Percentiles rank a stretch among this genome's conserved stretches.
phyloP scores from a whole-genome alignment of 495 filamentous ascomycete genomes.

The Aspergillus bertholletiae region DNA sequence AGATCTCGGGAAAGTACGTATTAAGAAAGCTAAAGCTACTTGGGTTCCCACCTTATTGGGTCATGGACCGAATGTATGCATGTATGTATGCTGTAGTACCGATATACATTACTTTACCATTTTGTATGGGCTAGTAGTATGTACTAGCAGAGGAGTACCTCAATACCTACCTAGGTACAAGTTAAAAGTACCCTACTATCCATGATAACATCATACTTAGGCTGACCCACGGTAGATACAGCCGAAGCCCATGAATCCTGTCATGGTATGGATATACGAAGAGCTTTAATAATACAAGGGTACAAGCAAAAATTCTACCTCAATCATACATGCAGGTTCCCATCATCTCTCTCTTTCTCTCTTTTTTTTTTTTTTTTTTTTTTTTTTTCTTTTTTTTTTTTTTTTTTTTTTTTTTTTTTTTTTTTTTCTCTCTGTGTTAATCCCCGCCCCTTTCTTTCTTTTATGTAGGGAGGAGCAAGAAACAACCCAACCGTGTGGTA shows the following conservation, averaged over 20 bases:
- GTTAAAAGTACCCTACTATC: not conserved
- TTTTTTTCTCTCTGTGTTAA: too few species aligned
- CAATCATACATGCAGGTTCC: too few species aligned
- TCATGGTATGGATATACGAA: not conserved
- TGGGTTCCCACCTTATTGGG: not conserved
- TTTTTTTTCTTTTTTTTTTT: not conserved
- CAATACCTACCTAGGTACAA: too few species aligned
- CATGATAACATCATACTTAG: not conserved
- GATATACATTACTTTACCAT: too few species aligned
- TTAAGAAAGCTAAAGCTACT: not conserved
- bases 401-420: constrained; percentile 1
- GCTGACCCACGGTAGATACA: not conserved
- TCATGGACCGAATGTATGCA: not conserved
- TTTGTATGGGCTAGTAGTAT: too few species aligned
- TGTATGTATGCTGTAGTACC: too few species aligned
- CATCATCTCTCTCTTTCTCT: too few species aligned
- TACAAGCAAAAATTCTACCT: not conserved
- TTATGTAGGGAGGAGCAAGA: not conserved
- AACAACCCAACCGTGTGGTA: not conserved
- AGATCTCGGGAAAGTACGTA: not conserved
- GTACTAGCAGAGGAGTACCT: too few species aligned
- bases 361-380: too few species aligned
- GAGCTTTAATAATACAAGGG: not conserved
- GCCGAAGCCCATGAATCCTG: not conserved
- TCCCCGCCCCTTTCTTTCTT: not conserved